Evolutionary conservation across 2,329 filamentous ascomycete genomes (phyloP), one percentile per base, ranked within the genome.

Genomic region (Colletotrichum lini): DNA sequence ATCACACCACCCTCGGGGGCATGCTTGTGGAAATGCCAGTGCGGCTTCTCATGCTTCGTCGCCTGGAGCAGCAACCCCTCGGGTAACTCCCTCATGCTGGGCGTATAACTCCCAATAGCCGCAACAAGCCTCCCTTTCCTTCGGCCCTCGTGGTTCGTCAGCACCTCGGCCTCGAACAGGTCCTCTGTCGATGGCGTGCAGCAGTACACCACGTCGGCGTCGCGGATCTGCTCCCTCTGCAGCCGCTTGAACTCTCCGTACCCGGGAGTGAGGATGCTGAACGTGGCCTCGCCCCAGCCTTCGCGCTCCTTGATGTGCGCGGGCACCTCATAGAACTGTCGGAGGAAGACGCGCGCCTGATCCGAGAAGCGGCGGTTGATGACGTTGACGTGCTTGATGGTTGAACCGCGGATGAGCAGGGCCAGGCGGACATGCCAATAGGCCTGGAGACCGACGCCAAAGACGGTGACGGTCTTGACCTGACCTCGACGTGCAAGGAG

Each of bases 371-470:
- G 85, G 44, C 93, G 91, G 77, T 95, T 97, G 79, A 98, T 91
- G 77, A 98, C 92, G 82, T 96, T 92, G 58, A 98, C 88, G 70
- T 92, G 90, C 76, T 92, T 91, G 75, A 98, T 92, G 23, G 94
- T 93, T 56, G 83, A 65, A 2, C 90, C 90, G 26, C 88, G 92
- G 60, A 96, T 86, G 73, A 96, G 87, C 13, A 98, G 87, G 0
- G 95, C 92, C 5, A 98, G 88, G 0, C 95, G 92, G 53, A 97
- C 90, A 79, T 98, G 96, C 95, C 95, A 98, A 84, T 96, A 97
- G 15, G 96, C 96, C 83, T 98, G 95, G 75, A 92, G 91, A 56
- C 96, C 96, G 44, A 93, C 92, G 30, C 96, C 96, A 79, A 98
- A 98, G 64, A 97, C 92, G 16, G 92, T 91, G 13, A 98, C 79